phyloP scores from a whole-genome alignment of 345 rosid species.

The Eucalyptus marginata region DNA sequence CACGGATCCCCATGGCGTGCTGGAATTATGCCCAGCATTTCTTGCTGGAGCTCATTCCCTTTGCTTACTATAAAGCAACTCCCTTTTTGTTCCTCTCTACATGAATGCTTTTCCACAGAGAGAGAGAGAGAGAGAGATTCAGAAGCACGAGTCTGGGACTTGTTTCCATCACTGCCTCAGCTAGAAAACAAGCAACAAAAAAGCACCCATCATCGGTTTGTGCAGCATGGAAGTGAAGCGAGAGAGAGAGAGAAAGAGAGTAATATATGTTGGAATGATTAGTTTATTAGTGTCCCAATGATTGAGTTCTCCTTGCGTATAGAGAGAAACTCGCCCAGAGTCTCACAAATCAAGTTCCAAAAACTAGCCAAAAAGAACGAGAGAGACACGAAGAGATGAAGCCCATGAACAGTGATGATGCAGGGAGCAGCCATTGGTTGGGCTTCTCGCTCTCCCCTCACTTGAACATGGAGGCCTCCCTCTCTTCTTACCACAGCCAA shows the following conservation, averaged over 20 bases:
- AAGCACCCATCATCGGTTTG: background rate
- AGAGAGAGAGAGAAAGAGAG: background rate
- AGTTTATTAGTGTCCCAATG: slow-evolving; percentile 43
- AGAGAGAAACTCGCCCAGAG: background rate
- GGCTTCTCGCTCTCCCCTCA: slow-evolving; percentile 83
- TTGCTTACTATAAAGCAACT: slow-evolving; percentile 58
- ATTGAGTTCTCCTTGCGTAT: slow-evolving; percentile 33
- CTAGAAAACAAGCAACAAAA: background rate
- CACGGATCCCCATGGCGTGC: slow-evolving; percentile 98
- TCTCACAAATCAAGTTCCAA: background rate
- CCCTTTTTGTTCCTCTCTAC: slow-evolving; percentile 32
- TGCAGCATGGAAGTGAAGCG: background rate
- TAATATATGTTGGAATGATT: slow-evolving; percentile 5
- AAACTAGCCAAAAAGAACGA: slow-evolving; percentile 1
- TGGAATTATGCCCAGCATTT: slow-evolving; percentile 48
- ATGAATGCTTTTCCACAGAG: slow-evolving; percentile 16
- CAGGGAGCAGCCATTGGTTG: slow-evolving; percentile 35
- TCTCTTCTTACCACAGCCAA: background rate
- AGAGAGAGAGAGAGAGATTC: slow-evolving; percentile 22
- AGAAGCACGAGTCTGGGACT: background rate
- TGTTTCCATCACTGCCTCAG: background rate
- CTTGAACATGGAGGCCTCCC: slow-evolving; percentile 27
- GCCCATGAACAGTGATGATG: slow-evolving; percentile 47
- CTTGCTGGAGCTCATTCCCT: slow-evolving; percentile 56
- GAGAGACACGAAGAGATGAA: slow-evolving; percentile 30